These are phyloP conservation scores for Drechslerella coelobrocha DNA, from an alignment of 2,329 filamentous ascomycete genomes.

Conservation along the genomic window DNA sequence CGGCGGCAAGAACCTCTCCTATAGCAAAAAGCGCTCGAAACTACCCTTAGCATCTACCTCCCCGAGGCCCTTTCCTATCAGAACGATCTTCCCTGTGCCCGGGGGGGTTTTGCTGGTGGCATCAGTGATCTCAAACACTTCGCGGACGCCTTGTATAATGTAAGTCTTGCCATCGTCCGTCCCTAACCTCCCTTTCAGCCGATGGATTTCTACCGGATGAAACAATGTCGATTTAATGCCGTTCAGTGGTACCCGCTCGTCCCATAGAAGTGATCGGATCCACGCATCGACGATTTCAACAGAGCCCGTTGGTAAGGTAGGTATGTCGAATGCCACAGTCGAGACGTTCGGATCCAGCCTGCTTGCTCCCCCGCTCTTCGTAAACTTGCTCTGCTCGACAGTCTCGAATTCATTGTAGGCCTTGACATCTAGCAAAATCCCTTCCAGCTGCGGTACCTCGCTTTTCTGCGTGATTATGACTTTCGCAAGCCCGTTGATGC, in stretches of 20 bases:
- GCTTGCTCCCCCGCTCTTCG: slow-evolving; percentile 76
- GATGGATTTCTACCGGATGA: slow-evolving; percentile 74
- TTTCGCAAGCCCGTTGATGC: slow-evolving; percentile 89
- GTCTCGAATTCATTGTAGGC: slow-evolving; percentile 84
- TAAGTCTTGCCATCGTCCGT: slow-evolving; percentile 71
- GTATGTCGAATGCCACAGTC: slow-evolving; percentile 75
- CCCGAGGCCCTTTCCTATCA: slow-evolving; percentile 68
- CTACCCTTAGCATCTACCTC: slow-evolving; percentile 64
- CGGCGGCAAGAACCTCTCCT: no score
- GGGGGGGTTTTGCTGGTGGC: slow-evolving; percentile 52
- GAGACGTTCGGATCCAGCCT: slow-evolving; percentile 90
- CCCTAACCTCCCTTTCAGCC: slow-evolving; percentile 80
- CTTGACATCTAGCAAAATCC: slow-evolving; percentile 84
- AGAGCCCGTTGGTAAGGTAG: slow-evolving; percentile 66
- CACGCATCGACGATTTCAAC: slow-evolving; percentile 75
- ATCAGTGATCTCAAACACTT: slow-evolving; percentile 91
- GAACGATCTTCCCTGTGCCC: slow-evolving; percentile 66
- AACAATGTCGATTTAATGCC: slow-evolving; percentile 56
- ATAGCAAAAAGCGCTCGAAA: slow-evolving; percentile 54
- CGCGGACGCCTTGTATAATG: slow-evolving; percentile 88
- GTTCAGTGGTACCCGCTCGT: slow-evolving; percentile 66
- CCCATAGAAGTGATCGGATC: slow-evolving; percentile 85
- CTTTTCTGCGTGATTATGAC: slow-evolving; percentile 82
- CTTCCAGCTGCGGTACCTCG: slow-evolving; percentile 80
- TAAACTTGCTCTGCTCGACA: slow-evolving; percentile 52